Percentiles rank a stretch among this genome's conserved stretches.
phyloP scores from a whole-genome alignment of 805 yeast genomes.

The Pichia nakasei region DNA sequence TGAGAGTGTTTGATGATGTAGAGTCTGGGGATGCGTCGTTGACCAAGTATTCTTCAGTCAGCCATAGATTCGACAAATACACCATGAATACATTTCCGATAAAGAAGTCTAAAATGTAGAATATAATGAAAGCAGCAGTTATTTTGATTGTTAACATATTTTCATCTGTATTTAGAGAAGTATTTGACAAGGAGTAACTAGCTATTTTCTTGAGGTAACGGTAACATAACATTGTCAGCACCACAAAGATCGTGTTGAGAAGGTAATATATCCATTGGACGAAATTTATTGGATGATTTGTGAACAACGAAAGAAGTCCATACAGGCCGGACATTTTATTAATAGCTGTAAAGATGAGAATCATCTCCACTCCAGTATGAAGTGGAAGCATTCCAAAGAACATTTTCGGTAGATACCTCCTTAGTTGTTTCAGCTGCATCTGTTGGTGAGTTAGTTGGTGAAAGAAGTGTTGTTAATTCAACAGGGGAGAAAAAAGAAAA shows the following conservation, averaged over 20 bases:
- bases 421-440: neutral
- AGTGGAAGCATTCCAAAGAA: constrained; percentile 71
- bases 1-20: neutral
- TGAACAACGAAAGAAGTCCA: constrained; percentile 77
- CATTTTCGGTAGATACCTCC: constrained; percentile 28
- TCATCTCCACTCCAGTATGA: constrained; percentile 79
- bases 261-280: constrained; percentile 78
- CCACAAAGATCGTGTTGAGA: constrained; percentile 51
- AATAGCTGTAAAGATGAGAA: constrained; percentile 64
- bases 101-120: constrained; percentile 61
- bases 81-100: constrained; percentile 60
- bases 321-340: constrained; percentile 86
- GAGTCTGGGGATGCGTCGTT: neutral
- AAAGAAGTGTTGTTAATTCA: neutral
- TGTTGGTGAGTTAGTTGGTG: no score
- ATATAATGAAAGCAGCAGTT: constrained; percentile 51
- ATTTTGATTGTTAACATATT: constrained; percentile 34
- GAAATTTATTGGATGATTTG: constrained; percentile 79
- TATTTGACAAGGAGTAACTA: constrained; percentile 4
- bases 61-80: constrained; percentile 73
- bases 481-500: no score
- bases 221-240: constrained; percentile 35
- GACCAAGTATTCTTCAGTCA: constrained; percentile 21
- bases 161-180: constrained; percentile 39
- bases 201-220: neutral